Base-by-base conservation (phyloP, 352 stramenopile genomes). In the Phytophthora multivora region DNA sequence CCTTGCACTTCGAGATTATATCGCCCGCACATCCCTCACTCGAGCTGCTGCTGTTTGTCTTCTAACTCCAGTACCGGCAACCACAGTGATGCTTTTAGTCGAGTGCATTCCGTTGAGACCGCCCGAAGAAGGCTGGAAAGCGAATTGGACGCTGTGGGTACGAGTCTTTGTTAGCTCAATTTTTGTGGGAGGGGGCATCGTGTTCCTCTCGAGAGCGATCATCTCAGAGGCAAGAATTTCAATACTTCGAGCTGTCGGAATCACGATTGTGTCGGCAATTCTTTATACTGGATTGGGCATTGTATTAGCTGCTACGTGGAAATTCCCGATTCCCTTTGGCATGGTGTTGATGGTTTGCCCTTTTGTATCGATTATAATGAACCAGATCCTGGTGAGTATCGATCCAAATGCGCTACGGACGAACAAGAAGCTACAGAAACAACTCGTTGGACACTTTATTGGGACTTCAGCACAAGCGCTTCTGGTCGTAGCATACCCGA, bases 321-420 rank as follows among this genome's bases (percentile, higher is more conserved):
- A 42, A 18, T 79, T 52, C 8, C 67, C 63, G 13, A 42, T 75
- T n/a, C 71, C 71, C 0, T 79, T 75, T 28, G 61, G 49, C 2
- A 38, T 67, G 12, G 42, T 71, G 1, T 16, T 75, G 6, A 48
- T 63, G 39, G 31, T 61, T 12, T 42, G 59, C 7, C 63, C 59
- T 0, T 73, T 71, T 40, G 36, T 55, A 4, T 48, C 31, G 0
- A 21, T 73, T 25, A 69, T 75, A 16, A 43, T 61, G 30, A 36
- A 31, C 8, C 16, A 55, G 8, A 45, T 77, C 12, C 4, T 71
- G 2, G 1, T 74, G 1, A 68, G 47, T 9, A 63, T 75, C 11
- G 49, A 41, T 18, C 31, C 8, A 18, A 25, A 50, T 0, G 45
- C 36, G 8, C 19, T 63, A 9, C 49, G 43, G 12, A 62, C 55